These are phyloP conservation scores for Scytalidium lignicola DNA, from an alignment of 2,329 filamentous ascomycete genomes.

Conservation along the genomic window DNA sequence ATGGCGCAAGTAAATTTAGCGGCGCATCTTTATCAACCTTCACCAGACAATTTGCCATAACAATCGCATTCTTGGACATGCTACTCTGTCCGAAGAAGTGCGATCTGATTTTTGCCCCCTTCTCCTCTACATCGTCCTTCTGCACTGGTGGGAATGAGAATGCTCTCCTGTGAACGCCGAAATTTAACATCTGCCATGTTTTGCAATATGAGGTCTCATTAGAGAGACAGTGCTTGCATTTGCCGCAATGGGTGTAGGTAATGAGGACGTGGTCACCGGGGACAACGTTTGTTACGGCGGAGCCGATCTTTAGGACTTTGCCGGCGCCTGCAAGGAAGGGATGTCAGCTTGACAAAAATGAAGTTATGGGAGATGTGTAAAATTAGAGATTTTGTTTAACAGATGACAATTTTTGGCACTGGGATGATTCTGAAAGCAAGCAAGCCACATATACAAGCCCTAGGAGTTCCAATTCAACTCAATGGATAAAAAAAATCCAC, in stretches of 20 bases:
- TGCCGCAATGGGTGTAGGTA: conserved; percentile 28
- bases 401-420: too few relatives aligned
- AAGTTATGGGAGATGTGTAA: background rate
- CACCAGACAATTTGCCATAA: conserved; percentile 19
- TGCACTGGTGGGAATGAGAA: conserved; percentile 6
- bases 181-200: conserved; percentile 19
- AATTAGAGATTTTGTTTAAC: too few relatives aligned
- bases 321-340: conserved; percentile 11
- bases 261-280: conserved; percentile 28
- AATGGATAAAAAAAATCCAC: too few relatives aligned
- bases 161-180: conserved; percentile 12
- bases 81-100: conserved; percentile 31
- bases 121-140: conserved; percentile 10
- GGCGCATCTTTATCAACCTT: conserved; percentile 20
- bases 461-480: too few relatives aligned
- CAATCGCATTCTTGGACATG: conserved; percentile 23
- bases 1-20: conserved; percentile 30
- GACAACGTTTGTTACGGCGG: conserved; percentile 6
- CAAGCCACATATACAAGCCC: too few relatives aligned
- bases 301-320: conserved; percentile 12
- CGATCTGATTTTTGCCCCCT: conserved; percentile 16
- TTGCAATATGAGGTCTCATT: conserved; percentile 25
- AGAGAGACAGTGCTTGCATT: conserved; percentile 26
- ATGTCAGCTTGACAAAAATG: background rate
- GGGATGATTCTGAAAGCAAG: too few relatives aligned